Percentiles rank a stretch among this genome's conserved stretches.
Conservation (phyloP, 257 asterid species). For the Przewalskia tangutica region DNA sequence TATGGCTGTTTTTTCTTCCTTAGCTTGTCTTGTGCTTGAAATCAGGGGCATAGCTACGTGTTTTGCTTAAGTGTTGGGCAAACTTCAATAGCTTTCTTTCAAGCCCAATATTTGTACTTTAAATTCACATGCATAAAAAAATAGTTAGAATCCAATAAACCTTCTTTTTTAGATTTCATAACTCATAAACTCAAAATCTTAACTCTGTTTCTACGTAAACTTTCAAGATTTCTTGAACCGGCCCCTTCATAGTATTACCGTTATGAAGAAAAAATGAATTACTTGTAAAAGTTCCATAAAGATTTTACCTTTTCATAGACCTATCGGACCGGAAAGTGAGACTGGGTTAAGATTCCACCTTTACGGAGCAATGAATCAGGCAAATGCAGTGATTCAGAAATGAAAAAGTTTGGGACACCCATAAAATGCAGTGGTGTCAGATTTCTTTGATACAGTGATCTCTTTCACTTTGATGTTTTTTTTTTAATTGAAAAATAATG, state of each 20-base stretch:
- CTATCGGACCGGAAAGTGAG: no score
- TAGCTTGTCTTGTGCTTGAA: neutral
- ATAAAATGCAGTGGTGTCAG: slow-evolving; percentile 19
- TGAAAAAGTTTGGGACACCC: slow-evolving; percentile 21
- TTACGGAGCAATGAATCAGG: no score
- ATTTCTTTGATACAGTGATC: slow-evolving; percentile 25
- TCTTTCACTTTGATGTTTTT: slow-evolving; percentile 7
- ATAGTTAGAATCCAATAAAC: no score
- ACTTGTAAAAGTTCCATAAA: neutral
- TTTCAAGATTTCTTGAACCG: neutral
- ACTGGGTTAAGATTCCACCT: no score
- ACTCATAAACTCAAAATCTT: no score
- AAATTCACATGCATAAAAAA: no score
- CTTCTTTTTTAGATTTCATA: no score
- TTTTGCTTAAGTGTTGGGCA: no score
- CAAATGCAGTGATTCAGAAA: slow-evolving; percentile 31
- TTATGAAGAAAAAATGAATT: neutral
- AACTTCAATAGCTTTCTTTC: no score
- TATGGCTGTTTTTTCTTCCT: neutral
- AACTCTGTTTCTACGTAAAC: neutral
- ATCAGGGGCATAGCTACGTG: no score
- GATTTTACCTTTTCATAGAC: no score
- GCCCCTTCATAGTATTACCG: neutral
- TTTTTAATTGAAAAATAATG: neutral
- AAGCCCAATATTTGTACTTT: no score